Conservation (phyloP, 371 early-diverging fungal genomes). For the Zopfochytrium polystomum region DNA sequence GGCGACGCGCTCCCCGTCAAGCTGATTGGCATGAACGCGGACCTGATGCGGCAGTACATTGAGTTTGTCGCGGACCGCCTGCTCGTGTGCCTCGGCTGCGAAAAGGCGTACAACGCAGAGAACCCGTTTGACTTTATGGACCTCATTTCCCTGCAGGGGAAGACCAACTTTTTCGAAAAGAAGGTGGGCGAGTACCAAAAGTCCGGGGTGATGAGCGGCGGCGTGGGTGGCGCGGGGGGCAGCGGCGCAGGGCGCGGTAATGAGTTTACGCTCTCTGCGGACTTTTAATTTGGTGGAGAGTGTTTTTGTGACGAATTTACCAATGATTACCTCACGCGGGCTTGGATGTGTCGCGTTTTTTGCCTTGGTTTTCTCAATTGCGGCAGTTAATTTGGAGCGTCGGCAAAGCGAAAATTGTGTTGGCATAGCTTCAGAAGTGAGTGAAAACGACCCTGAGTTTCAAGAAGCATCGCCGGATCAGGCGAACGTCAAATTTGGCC, state of each 20-base stretch:
- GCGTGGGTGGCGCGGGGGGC: slow-evolving; percentile 39
- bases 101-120: slow-evolving; percentile 82
- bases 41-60: slow-evolving; percentile 97
- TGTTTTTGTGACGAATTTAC: no score
- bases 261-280: slow-evolving; percentile 78
- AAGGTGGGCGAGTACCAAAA: slow-evolving; percentile 98
- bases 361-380: no score
- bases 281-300: no score
- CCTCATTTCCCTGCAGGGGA: slow-evolving; percentile 97
- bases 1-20: slow-evolving; percentile 93
- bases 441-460: no score
- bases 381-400: no score
- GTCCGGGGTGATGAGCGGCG: slow-evolving; percentile 85
- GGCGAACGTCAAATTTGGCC: no score
- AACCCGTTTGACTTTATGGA: slow-evolving; percentile 99
- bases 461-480: no score
- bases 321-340: no score
- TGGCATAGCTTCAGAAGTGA: no score
- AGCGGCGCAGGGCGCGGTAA: slow-evolving; percentile 40
- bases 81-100: slow-evolving; percentile 86
- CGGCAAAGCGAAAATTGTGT: no score
- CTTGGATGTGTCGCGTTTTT: no score
- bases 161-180: slow-evolving; percentile 99
- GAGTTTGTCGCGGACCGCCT: slow-evolving; percentile 99
- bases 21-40: slow-evolving; percentile 98